Evolutionary conservation across 2,329 filamentous ascomycete species (phyloP), one percentile per base, ranked within the genome.

Genomic region (Trichoderma citrinoviride): DNA sequence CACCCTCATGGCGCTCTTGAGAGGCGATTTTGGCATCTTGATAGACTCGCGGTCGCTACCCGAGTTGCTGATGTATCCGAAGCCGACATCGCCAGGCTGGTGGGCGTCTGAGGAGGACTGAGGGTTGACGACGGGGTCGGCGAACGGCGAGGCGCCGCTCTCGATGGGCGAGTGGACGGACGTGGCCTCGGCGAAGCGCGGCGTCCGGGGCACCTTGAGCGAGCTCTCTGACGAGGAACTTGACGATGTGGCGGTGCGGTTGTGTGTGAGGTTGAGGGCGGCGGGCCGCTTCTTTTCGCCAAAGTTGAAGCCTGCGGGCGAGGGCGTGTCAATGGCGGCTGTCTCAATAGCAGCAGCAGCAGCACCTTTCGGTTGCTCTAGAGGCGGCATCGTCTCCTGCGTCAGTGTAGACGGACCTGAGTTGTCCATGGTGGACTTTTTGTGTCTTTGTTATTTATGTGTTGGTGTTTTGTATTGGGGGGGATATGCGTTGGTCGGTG

Each of bases 1-100:
- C 19, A 91, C 88, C 80, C 87, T 96, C 83, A 97, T 84, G 61
- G 93, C 93, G 77, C 92, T 96, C 83, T 95, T 96, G 71, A 97
- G 85, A 7, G 92, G 92, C 21, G 91, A 90, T 71, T 84, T 89
- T 61, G 92, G 91, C 43, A 85, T 82, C 69, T 82, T 82, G 73
- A 88, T 83, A 66, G 83, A 79, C 70, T 88, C 81, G 75, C 81
- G 79, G 79, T 81, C 76, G 70, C 83, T 83, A 15, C 29, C 71
- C 86, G 83, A 76, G 70, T 83, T 83, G 71, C 86, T 83, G 74
- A 97, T 90, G 80, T 97, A 97, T 76, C 93, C 93, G 77, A 98
- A 97, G 70, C 93, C 93, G 69, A 97, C 86, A 79, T 97, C 93
- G 66, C 89, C 91, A 37, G 93, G 90, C 74, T 92, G 89, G 61